Evolutionary conservation across 2,329 filamentous ascomycete genomes (phyloP), one percentile per base, ranked within the genome.

Genomic region (Aspergillus japonicus): DNA sequence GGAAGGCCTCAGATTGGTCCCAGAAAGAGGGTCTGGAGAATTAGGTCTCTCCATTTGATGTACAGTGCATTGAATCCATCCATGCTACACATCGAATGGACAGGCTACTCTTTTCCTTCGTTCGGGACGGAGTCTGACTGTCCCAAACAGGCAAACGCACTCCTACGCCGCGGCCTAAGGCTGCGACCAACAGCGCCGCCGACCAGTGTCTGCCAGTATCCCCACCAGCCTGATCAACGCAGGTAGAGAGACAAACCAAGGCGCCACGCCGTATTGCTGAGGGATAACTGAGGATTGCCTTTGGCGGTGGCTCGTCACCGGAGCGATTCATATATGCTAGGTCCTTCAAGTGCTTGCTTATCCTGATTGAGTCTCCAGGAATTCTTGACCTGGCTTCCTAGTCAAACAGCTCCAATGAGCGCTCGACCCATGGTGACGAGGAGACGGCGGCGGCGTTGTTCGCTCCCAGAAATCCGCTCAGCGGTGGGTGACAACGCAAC

Each of bases 401-500:
- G 26, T 29, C 26, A 29, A 29, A 29, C 26, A 29, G 8, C 7
- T 29, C 26, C 26, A 29, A 2, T 29, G 26, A 29, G 26, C 26
- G 26, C 16, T 44, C 39, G n/a, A 19, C 39, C 16, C 16, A 44
- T 19, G 39, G 33, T 16, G 51, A 29, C 24, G 39, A n/a, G 12
- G 49, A 51, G 29, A 24, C 51, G 50, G 56, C 55, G 57, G 57
- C 55, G 57, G 57, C 62, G 57, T 61, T 56, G 62, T 62, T 60
- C 62, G 63, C 58, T 54, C 59, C 59, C 62, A 62, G 55, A 62
- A 62, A 50, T 50, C 58, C 53, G 44, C 47, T 47, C 51, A 19
- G 39, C 39, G 53, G 53, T 57, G 52, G 54, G 56, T 61, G 61
- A 65, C 63, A 62, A 60, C 56, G 59, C 62, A 61, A 58, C 56